These are phyloP conservation scores for Puccinia horiana DNA, from an alignment of 1,284 basidiomycete species.

Conservation along the genomic window DNA sequence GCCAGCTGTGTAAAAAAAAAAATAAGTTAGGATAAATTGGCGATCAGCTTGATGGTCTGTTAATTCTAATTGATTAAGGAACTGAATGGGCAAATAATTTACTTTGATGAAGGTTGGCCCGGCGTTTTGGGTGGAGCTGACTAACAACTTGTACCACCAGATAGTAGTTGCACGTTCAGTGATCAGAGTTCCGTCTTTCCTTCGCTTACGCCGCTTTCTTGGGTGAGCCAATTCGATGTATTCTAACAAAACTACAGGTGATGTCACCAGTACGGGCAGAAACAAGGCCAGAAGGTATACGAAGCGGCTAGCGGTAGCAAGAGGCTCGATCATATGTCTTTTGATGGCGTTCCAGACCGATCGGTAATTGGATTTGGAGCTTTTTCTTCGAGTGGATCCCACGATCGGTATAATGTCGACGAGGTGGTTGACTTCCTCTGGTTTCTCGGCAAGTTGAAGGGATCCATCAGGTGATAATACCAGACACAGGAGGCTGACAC, in stretches of 20 bases:
- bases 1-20: slow-evolving; percentile 68
- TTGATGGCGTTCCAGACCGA: slow-evolving; percentile 32
- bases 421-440: background rate
- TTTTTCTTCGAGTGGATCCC: background rate
- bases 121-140: slow-evolving; percentile 85
- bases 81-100: slow-evolving; percentile 52
- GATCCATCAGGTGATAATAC: slow-evolving; percentile 14
- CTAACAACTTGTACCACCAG: slow-evolving; percentile 93
- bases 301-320: slow-evolving; percentile 81
- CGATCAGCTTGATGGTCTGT: background rate
- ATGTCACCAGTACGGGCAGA: slow-evolving; percentile 77
- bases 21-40: slow-evolving; percentile 42
- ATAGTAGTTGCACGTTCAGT: slow-evolving; percentile 64
- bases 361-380: background rate
- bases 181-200: slow-evolving; percentile 67
- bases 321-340: slow-evolving; percentile 73
- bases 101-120: slow-evolving; percentile 98
- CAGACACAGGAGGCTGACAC: background rate
- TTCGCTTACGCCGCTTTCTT: slow-evolving; percentile 62
- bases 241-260: slow-evolving; percentile 81
- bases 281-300: slow-evolving; percentile 81
- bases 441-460: background rate
- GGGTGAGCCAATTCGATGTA: slow-evolving; percentile 53
- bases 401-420: background rate
- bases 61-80: background rate